Evolutionary conservation across 1,284 basidiomycete species (phyloP).

Genomic region (Sporisorium iseilematis-ciliati): DNA sequence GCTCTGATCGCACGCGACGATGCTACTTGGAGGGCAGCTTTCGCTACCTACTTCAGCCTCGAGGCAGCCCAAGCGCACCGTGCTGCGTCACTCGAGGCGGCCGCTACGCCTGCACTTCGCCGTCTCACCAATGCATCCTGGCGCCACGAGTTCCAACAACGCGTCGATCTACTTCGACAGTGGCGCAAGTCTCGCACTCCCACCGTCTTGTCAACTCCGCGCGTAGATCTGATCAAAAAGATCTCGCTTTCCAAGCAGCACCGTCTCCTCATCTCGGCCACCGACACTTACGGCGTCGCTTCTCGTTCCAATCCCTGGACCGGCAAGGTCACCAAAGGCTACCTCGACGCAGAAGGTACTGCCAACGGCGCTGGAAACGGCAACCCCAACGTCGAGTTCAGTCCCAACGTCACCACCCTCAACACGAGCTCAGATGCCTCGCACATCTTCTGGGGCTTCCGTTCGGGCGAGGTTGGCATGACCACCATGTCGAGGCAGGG

Average conservation of each 20-base stretch:
- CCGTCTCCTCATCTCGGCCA: slow-evolving; percentile 76
- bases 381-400: slow-evolving; percentile 82
- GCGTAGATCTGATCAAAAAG: slow-evolving; percentile 60
- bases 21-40: slow-evolving; percentile 85
- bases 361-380: slow-evolving; percentile 77
- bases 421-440: slow-evolving; percentile 78
- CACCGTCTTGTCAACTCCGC: slow-evolving; percentile 71
- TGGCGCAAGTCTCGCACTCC: slow-evolving; percentile 79
- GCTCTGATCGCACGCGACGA: slow-evolving; percentile 80
- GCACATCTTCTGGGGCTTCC: slow-evolving; percentile 81
- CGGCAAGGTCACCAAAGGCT: slow-evolving; percentile 78
- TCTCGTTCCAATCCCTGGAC: slow-evolving; percentile 80
- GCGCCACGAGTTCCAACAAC: slow-evolving; percentile 60
- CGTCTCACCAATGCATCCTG: slow-evolving; percentile 73
- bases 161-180: slow-evolving; percentile 71
- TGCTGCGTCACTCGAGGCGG: slow-evolving; percentile 73
- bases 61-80: slow-evolving; percentile 73
- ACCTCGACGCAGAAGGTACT: slow-evolving; percentile 77
- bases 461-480: slow-evolving; percentile 78
- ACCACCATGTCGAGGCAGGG: slow-evolving; percentile 71
- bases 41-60: slow-evolving; percentile 78
- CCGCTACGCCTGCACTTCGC: slow-evolving; percentile 70
- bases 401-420: slow-evolving; percentile 75
- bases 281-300: slow-evolving; percentile 79
- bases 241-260: slow-evolving; percentile 73